Evolutionary conservation across 140 eudicot species (phyloP).

Genomic region (Bidens hawaiensis): DNA sequence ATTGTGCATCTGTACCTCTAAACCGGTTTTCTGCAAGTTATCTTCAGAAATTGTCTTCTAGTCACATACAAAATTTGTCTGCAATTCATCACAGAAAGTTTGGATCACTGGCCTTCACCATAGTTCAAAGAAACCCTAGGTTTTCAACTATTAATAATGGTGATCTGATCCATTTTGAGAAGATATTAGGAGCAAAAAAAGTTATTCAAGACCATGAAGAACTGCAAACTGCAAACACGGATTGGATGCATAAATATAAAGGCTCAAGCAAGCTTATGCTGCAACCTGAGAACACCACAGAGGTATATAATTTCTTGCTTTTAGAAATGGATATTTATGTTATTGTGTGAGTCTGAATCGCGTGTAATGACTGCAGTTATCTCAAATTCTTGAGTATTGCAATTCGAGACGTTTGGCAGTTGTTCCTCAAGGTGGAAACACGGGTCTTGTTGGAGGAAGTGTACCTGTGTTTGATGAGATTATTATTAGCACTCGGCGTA

Average conservation of each 20-base stretch:
- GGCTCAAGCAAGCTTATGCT: slow-evolving; percentile 93
- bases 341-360: slow-evolving; percentile 6
- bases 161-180: slow-evolving; percentile 67
- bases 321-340: slow-evolving; percentile 6
- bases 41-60: slow-evolving; percentile 11
- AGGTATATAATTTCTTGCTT: slow-evolving; percentile 47
- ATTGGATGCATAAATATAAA: slow-evolving; percentile 89
- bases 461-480: slow-evolving; percentile 98
- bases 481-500: slow-evolving; percentile 61
- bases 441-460: slow-evolving; percentile 99
- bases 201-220: slow-evolving; percentile 80
- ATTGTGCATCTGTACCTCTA: slow-evolving; percentile 9
- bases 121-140: slow-evolving; percentile 43
- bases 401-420: slow-evolving; percentile 89
- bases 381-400: slow-evolving; percentile 84
- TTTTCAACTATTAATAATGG: slow-evolving; percentile 63
- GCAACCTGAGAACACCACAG: slow-evolving; percentile 73
- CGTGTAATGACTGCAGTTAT: slow-evolving; percentile 44
- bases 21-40: slow-evolving; percentile 15
- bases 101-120: slow-evolving; percentile 45
- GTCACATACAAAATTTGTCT: slow-evolving; percentile 17
- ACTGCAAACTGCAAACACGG: slow-evolving; percentile 72
- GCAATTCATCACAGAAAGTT: slow-evolving; percentile 35
- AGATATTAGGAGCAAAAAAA: slow-evolving; percentile 62
- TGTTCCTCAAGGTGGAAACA: slow-evolving; percentile 99